A percentile compares a stretch with the other conserved stretches of the same genome.
Conservation (phyloP, 805 yeast genomes). For the Candida ficus region DNA sequence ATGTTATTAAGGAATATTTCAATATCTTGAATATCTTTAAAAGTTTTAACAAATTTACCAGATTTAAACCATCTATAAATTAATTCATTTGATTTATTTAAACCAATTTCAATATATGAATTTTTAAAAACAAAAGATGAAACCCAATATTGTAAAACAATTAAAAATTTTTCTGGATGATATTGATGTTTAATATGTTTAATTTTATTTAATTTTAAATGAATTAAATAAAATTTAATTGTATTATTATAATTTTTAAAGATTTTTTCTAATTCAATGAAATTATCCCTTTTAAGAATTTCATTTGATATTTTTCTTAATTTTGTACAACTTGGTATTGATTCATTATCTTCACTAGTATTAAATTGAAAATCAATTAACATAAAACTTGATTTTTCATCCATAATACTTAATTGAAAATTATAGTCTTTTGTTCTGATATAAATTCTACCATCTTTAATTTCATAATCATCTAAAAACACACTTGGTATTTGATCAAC, state of each 20-base stretch:
- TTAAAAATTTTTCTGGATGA: conserved; percentile 46
- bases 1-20: conserved; percentile 34
- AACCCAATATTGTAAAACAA: conserved; percentile 64
- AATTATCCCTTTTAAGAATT: conserved; percentile 39
- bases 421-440: conserved; percentile 59
- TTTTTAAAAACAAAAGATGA: conserved; percentile 40
- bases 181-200: conserved; percentile 54
- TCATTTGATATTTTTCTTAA: conserved; percentile 55
- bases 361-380: conserved; percentile 68
- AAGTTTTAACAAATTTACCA: conserved; percentile 36
- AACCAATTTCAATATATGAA: conserved; percentile 57
- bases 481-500: conserved; percentile 55
- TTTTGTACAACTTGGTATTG: conserved; percentile 18
- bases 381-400: conserved; percentile 64
- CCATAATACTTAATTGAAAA: conserved; percentile 73
- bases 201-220: conserved; percentile 49
- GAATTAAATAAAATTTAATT: conserved; percentile 56
- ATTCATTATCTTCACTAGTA: conserved; percentile 5
- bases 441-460: conserved; percentile 72
- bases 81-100: conserved; percentile 42
- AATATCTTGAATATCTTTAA: conserved; percentile 30
- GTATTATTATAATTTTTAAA: conserved; percentile 57
- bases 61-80: conserved; percentile 61
- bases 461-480: conserved; percentile 51
- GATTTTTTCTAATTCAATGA: conserved; percentile 49